Evolutionary conservation across 208 protist genomes (phyloP).

Genomic region (Crithidia mellificae): DNA sequence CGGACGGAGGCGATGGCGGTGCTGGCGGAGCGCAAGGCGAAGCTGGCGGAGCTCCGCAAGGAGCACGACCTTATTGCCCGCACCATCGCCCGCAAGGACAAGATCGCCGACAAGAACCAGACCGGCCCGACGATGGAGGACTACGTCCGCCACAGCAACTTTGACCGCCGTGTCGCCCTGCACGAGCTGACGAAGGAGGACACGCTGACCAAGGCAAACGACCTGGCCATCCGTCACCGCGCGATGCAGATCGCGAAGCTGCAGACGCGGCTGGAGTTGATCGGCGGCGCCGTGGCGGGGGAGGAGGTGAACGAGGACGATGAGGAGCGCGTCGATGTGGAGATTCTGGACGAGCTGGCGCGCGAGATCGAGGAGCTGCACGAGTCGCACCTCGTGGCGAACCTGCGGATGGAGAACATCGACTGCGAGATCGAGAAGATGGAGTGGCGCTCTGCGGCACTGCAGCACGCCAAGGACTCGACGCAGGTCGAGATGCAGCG

Average conservation of each 20-base stretch:
- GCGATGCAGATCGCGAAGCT: slow-evolving; percentile 73
- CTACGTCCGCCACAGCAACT: slow-evolving; percentile 53
- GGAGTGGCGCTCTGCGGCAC: slow-evolving; percentile 44
- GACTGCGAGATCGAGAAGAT: slow-evolving; percentile 70
- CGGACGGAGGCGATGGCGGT: slow-evolving; percentile 46
- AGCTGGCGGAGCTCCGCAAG: slow-evolving; percentile 44
- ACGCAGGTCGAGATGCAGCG: slow-evolving; percentile 53
- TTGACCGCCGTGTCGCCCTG: slow-evolving; percentile 61
- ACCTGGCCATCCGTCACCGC: slow-evolving; percentile 60
- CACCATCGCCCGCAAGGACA: slow-evolving; percentile 47
- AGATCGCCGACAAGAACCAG: slow-evolving; percentile 49
- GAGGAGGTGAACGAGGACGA: slow-evolving; percentile 38
- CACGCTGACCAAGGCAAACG: slow-evolving; percentile 56
- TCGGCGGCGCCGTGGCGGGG: slow-evolving; percentile 66
- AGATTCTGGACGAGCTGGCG: slow-evolving; percentile 57
- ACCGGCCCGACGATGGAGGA: slow-evolving; percentile 48
- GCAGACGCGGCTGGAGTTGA: slow-evolving; percentile 76
- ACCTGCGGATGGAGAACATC: slow-evolving; percentile 49
- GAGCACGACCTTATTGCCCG: slow-evolving; percentile 42
- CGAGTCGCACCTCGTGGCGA: slow-evolving; percentile 47
- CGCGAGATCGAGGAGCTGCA: slow-evolving; percentile 64
- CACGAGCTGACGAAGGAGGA: slow-evolving; percentile 55
- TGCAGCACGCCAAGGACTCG: slow-evolving; percentile 57
- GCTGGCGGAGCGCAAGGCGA: slow-evolving; percentile 57
- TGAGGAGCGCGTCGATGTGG: slow-evolving; percentile 71